Percentiles rank a stretch among this genome's conserved stretches.
Evolutionary conservation across 2,329 filamentous ascomycete genomes (phyloP).

Genomic region (Xylariaceae sp.): DNA sequence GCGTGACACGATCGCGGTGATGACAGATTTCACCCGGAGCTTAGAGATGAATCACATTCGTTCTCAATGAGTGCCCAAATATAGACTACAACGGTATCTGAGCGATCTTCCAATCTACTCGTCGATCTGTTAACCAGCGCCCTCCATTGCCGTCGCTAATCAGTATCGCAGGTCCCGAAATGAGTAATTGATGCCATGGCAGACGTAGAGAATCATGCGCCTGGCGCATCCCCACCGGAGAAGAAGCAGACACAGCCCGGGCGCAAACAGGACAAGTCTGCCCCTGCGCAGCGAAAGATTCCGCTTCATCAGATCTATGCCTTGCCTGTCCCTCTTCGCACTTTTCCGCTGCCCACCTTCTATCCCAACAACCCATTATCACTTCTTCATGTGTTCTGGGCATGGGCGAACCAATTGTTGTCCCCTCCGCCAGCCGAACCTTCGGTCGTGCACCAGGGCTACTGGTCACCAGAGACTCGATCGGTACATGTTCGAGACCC

Average conservation of each 20-base stretch:
- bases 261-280: conserved; percentile 1
- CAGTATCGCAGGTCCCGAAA: conserved; percentile 37
- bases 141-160: not conserved
- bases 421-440: conserved; percentile 61
- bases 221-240: conserved; percentile 18
- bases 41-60: conserved; percentile 46
- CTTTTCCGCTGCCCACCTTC: conserved; percentile 79
- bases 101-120: conserved; percentile 42
- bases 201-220: conserved; percentile 25
- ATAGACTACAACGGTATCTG: conserved; percentile 99
- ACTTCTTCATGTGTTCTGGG: conserved; percentile 70
- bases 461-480: conserved; percentile 75
- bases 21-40: conserved; percentile 54
- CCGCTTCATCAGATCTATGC: conserved; percentile 70
- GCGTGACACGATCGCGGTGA: conserved; percentile 44
- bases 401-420: conserved; percentile 69
- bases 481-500: conserved; percentile 80
- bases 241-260: not conserved
- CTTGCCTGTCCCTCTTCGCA: conserved; percentile 71
- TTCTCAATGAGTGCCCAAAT: conserved; percentile 59
- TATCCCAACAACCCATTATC: conserved; percentile 92
- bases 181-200: conserved; percentile 37
- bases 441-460: conserved; percentile 60
- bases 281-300: conserved; percentile 16
- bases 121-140: not conserved